Conservation (phyloP, 1,284 basidiomycete genomes). For the Puccinia novopanici region DNA sequence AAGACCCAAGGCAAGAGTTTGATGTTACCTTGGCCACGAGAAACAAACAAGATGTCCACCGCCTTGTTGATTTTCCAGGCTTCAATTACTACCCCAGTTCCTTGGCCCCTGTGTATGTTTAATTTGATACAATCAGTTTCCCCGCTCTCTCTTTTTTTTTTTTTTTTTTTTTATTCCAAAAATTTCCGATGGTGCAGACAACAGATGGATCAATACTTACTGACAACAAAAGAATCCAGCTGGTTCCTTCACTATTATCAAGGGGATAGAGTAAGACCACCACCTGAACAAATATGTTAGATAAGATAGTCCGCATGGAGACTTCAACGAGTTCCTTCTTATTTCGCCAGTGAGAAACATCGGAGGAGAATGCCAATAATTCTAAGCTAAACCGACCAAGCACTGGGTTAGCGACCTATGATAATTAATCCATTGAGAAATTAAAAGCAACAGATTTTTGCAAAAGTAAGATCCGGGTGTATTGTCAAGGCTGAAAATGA, state of each 20-base stretch:
- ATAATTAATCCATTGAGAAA: no score
- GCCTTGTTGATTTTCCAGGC: constrained; percentile 84
- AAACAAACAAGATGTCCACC: constrained; percentile 52
- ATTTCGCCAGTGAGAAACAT: constrained; percentile 86
- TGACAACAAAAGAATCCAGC: constrained; percentile 88
- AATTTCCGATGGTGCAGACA: background rate
- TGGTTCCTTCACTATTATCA: constrained; percentile 91
- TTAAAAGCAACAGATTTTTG: background rate
- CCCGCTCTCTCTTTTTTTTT: no score
- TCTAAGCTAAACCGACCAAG: constrained; percentile 82
- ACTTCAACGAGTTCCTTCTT: constrained; percentile 67
- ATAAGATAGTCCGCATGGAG: constrained; percentile 69
- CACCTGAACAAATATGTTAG: constrained; percentile 86
- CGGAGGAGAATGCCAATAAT: constrained; percentile 81
- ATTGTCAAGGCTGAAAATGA: background rate
- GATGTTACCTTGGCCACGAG: constrained; percentile 48
- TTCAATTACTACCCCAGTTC: constrained; percentile 78
- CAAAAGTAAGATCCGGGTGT: background rate
- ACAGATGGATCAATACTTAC: constrained; percentile 67
- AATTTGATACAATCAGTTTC: background rate
- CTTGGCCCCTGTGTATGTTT: constrained; percentile 46
- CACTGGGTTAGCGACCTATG: no score
- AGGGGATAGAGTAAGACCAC: constrained; percentile 88
- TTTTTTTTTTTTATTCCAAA: background rate
- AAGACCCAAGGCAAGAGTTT: constrained; percentile 51